These are phyloP conservation scores for Trichosporon ovoides DNA, from an alignment of 1,284 basidiomycete species.

Conservation along the genomic window DNA sequence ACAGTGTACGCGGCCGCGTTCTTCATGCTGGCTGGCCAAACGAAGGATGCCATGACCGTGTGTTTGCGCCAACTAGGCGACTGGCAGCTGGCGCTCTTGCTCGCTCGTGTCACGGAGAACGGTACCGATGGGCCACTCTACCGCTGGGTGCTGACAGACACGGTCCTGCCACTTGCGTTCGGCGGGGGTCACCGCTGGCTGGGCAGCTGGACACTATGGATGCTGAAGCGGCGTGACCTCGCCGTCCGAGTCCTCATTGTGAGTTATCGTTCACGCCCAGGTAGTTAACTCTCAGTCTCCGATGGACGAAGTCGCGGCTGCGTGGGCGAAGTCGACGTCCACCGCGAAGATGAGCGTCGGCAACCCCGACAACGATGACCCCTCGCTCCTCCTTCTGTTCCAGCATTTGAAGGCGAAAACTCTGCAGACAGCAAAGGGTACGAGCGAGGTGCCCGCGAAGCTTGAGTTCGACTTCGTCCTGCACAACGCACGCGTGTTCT, in stretches of 20 bases:
- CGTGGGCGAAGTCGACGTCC: conserved; percentile 16
- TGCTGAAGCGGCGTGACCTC: conserved; percentile 74
- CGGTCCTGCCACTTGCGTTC: conserved; percentile 78
- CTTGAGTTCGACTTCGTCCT: conserved; percentile 89
- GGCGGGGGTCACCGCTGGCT: conserved; percentile 83
- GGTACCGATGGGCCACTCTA: conserved; percentile 65
- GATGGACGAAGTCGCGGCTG: conserved; percentile 33
- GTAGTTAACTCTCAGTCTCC: conserved; percentile 28
- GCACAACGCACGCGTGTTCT: conserved; percentile 85
- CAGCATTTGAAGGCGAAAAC: conserved; percentile 84
- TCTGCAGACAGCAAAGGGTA: conserved; percentile 83
- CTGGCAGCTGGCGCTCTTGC: conserved; percentile 79
- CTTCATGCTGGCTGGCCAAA: conserved; percentile 82
- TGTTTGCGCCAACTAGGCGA: conserved; percentile 83
- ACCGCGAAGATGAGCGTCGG: conserved; percentile 56
- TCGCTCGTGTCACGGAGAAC: conserved; percentile 77
- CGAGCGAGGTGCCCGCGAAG: conserved; percentile 76
- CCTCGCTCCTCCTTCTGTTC: conserved; percentile 80
- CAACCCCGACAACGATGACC: conserved; percentile 86
- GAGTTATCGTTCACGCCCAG: conserved; percentile 7
- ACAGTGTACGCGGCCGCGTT: conserved; percentile 94
- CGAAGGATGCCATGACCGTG: conserved; percentile 88
- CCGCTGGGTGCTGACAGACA: conserved; percentile 62
- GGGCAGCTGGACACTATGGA: conserved; percentile 96
- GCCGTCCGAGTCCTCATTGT: conserved; percentile 58